Base-by-base conservation (phyloP, 305 asterid species). In the Solanum hybrid region DNA sequence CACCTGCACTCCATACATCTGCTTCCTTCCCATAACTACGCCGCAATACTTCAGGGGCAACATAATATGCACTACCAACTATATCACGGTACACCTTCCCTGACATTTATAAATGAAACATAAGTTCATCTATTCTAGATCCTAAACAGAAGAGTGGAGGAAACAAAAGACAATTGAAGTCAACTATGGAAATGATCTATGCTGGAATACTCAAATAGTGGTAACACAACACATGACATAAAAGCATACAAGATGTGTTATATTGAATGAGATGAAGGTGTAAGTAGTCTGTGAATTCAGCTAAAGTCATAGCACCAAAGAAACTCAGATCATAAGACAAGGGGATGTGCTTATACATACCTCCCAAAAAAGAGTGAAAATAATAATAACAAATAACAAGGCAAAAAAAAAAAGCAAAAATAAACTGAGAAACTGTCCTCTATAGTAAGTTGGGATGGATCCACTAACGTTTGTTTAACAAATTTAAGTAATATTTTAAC, bases 1-100 rank as follows among this genome's bases (percentile, higher is more conserved):
- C 96, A 90, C 99, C 99, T 38, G 99, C 98, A 93, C 99, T 96
- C 98, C 99, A 96, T 13, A 96, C 94, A 90, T 96, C 99, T 76
- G 93, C 93, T 91, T 96, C 99, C 91, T 96, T 95, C n/a, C 98
- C 99, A 36, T 97, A 97, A 91, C 93, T 95, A 76, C 98, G 95
- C 72, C 93, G 91, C 93, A 95, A 87, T 9, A 97, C 98, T 91
- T 97, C 98, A 17, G 99, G 99, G 77, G 99, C 98, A 78, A 97
- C 98, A 89, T 97, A 97, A 89, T 95, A 95, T 76, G 99, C 98
- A 89, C 99, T 97, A 14, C 98, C 99, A 89, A 97, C 98, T 85
- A 96, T 92, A 93, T 97, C 99, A 77, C 95, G 97, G 70, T 93
- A 95, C 88, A 95, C 94, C 93, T 95, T 96, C 32, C 98, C 99